A percentile compares a stretch with the other conserved stretches of the same genome.
Evolutionary conservation across 2,329 filamentous ascomycete species (phyloP).

Genomic region (Xylariaceae sp.): DNA sequence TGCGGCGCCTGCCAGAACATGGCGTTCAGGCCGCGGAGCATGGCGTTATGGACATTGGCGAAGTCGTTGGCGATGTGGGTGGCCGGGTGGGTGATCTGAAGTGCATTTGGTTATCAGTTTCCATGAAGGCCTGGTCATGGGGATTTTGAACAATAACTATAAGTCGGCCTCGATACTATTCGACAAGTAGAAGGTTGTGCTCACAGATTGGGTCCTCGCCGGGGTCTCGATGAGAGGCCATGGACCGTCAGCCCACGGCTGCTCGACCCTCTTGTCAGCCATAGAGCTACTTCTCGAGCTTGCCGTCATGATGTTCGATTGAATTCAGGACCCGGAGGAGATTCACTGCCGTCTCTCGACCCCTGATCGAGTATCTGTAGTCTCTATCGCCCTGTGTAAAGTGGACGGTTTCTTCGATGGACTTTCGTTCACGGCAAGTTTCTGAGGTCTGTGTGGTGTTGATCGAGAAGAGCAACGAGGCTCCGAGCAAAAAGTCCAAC

Average conservation of each 20-base stretch:
- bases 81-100: constrained; percentile 21
- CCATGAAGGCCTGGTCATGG: no score
- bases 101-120: background rate
- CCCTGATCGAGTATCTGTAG: no score
- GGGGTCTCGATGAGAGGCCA: constrained; percentile 26
- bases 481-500: no score
- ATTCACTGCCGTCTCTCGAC: no score
- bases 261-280: constrained; percentile 7
- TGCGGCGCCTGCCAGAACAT: constrained; percentile 31
- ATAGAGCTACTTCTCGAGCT: background rate
- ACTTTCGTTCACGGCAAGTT: no score
- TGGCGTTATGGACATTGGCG: constrained; percentile 29
- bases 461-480: no score
- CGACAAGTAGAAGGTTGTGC: background rate
- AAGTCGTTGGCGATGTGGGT: constrained; percentile 30
- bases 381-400: no score
- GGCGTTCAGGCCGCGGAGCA: constrained; percentile 33
- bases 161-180: no score
- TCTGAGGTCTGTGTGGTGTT: no score
- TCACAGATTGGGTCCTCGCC: constrained; percentile 13
- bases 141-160: background rate
- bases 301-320: no score
- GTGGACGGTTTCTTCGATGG: no score
- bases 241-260: constrained; percentile 25
- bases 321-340: no score